Base-by-base conservation (phyloP, 257 asterid genomes). In the Solanum paucissectum region DNA sequence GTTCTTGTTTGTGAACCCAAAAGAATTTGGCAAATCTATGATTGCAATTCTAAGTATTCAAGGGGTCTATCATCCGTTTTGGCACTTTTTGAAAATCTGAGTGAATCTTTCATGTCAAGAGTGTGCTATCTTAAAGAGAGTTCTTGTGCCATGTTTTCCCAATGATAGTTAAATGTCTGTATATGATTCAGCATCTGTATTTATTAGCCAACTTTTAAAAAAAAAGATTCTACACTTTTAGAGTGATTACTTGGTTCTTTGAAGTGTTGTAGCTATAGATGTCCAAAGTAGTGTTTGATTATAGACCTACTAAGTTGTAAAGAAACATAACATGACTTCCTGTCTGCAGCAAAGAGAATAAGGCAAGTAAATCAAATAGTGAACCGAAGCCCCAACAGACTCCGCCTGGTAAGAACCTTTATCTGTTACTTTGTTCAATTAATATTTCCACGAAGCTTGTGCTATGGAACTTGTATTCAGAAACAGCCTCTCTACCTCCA, bases 341-440 rank as follows among this genome's bases (percentile, higher is more conserved):
- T 89, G 76, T 38, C 86, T 92, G 94, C 98, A 97, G 98, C 92
- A 94, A 91, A 88, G 98, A 97, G 88, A 94, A 86, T 68, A 93
- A 83, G 90, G 74, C 88, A 18, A 73, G 92, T 86, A 92, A 92
- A 76, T 91, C 91, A 21, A 88, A 86, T 86, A 90, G 91, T 84
- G 99, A 95, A 85, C 88, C 87, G 93, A 93, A 90, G 84, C 90
- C 96, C 55, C 89, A 95, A 64, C 96, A 91, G 90, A 93, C 90
- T 87, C 96, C 64, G 9, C 64, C 95, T 91, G 98, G 99, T 97
- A 90, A 86, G 91, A 84, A 49, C 29, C 49, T 9, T 74, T 74
- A 5, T 71, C 36, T 32, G 40, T 74, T 73, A 34, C 14, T 73
- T 74, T 81, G 69, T 49, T 81, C 42, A 20, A 74, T 74, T 81